Evolutionary conservation across 1,284 basidiomycete genomes (phyloP).

Genomic region (Moniliophthora roreri): DNA sequence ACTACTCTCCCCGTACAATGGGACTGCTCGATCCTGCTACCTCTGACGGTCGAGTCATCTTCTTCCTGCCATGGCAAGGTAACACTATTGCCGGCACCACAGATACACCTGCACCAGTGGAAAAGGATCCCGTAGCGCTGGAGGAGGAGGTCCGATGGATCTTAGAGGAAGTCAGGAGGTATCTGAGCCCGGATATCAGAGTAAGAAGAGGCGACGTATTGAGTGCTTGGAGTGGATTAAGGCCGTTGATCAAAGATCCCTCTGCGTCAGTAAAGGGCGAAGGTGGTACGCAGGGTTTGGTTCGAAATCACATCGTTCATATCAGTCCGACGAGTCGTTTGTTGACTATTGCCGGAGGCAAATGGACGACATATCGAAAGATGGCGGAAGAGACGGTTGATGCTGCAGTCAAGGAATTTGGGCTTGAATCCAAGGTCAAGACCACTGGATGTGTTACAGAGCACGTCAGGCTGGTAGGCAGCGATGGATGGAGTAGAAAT

Average conservation of each 20-base stretch:
- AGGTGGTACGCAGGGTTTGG: conserved; percentile 81
- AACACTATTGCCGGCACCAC: conserved; percentile 98
- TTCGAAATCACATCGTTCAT: conserved; percentile 94
- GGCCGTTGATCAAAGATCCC: conserved; percentile 91
- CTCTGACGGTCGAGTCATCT: conserved; percentile 96
- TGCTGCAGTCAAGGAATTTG: conserved; percentile 81
- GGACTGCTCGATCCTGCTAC: conserved; percentile 95
- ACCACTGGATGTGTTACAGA: conserved; percentile 76
- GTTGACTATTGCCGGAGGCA: conserved; percentile 95
- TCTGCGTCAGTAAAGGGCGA: conserved; percentile 48
- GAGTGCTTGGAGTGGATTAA: conserved; percentile 91
- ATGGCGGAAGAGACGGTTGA: conserved; percentile 98
- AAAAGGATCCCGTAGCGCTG: conserved; percentile 78
- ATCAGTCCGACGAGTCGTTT: conserved; percentile 74
- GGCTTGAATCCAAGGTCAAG: conserved; percentile 54
- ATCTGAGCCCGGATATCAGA: conserved; percentile 90
- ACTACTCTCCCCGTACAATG: conserved; percentile 95
- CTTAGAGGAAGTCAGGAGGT: conserved; percentile 87
- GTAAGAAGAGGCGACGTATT: conserved; percentile 97
- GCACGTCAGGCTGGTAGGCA: conserved; percentile 84
- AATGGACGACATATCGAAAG: conserved; percentile 97
- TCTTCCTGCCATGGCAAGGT: conserved; percentile 99
- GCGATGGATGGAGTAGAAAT: conserved; percentile 91
- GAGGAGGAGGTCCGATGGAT: conserved; percentile 99
- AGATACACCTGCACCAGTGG: conserved; percentile 80